Evolutionary conservation across 2,329 filamentous ascomycete genomes (phyloP).

Genomic region (Colletotrichum tofieldiae): DNA sequence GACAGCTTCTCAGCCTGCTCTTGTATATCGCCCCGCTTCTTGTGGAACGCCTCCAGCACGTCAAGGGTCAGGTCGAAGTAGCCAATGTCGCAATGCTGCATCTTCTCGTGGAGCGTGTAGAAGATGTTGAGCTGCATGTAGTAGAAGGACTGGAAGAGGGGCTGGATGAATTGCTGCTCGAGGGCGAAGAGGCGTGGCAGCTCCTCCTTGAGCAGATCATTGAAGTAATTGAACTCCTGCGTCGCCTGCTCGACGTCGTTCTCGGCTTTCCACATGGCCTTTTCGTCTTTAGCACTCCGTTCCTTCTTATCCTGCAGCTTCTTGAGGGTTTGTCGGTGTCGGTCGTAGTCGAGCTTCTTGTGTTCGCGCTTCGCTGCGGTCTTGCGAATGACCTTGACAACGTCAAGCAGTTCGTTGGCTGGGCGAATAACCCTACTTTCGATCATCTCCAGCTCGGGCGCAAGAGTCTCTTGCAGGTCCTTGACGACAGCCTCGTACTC

Average conservation of each 20-base stretch:
- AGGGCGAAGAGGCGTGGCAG: constrained; percentile 91
- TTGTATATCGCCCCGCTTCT: constrained; percentile 90
- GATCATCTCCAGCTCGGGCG: constrained; percentile 98
- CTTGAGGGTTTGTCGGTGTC: constrained; percentile 86
- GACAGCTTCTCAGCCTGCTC: constrained; percentile 86
- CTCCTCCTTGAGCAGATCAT: constrained; percentile 96
- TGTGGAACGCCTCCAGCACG: constrained; percentile 90
- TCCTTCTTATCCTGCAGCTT: constrained; percentile 99
- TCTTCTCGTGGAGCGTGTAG: constrained; percentile 97
- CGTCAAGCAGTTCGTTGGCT: constrained; percentile 92
- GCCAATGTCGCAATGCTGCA: constrained; percentile 97
- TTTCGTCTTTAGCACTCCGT: constrained; percentile 95
- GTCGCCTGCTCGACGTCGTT: constrained; percentile 92
- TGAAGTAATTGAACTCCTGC: constrained; percentile 98
- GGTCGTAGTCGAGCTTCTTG: constrained; percentile 97
- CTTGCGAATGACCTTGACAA: constrained; percentile 97
- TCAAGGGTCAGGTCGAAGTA: constrained; percentile 96
- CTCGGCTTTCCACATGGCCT: constrained; percentile 96
- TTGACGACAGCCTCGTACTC: constrained; percentile 94
- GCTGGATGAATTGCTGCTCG: constrained; percentile 95
- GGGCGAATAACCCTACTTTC: constrained; percentile 91
- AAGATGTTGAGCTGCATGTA: constrained; percentile 99
- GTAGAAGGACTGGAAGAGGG: constrained; percentile 98
- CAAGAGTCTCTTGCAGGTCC: constrained; percentile 89
- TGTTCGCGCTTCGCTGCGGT: constrained; percentile 91